Evolutionary conservation across 78 protist species (phyloP).

Genomic region (Dictyostelium purpureum): DNA sequence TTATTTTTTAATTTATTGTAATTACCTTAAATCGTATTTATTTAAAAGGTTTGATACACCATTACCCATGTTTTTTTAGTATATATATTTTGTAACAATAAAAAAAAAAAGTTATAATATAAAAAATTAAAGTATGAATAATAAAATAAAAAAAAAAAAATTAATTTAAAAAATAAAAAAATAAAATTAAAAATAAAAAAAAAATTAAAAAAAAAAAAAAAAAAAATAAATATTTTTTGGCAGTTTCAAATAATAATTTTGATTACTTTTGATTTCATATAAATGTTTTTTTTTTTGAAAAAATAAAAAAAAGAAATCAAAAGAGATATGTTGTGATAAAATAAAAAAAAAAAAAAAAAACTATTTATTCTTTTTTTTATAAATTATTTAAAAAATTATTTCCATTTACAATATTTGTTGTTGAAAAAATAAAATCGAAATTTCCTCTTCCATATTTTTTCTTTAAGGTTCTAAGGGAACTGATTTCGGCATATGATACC

Average conservation of each 20-base stretch:
- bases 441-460: neutral
- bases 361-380: neutral
- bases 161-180: no score
- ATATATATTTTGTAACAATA: neutral
- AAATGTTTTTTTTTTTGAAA: no score
- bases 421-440: slow-evolving; percentile 7
- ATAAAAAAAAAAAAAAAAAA: neutral
- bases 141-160: no score
- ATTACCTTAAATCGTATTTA: slow-evolving; percentile 65
- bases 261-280: no score
- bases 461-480: neutral
- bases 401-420: neutral
- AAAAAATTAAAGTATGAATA: no score
- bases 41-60: slow-evolving; percentile 45
- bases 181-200: no score
- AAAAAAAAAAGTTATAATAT: no score
- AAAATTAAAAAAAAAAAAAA: no score
- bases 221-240: no score
- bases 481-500: neutral
- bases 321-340: no score
- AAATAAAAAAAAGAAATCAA: no score
- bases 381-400: slow-evolving; percentile 11
- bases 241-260: no score
- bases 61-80: slow-evolving; percentile 53
- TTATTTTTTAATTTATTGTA: neutral